Percentiles rank a stretch among this genome's conserved stretches.
Evolutionary conservation across 352 stramenopile genomes (phyloP).

Genomic region (Globisporangium cederbergense): DNA sequence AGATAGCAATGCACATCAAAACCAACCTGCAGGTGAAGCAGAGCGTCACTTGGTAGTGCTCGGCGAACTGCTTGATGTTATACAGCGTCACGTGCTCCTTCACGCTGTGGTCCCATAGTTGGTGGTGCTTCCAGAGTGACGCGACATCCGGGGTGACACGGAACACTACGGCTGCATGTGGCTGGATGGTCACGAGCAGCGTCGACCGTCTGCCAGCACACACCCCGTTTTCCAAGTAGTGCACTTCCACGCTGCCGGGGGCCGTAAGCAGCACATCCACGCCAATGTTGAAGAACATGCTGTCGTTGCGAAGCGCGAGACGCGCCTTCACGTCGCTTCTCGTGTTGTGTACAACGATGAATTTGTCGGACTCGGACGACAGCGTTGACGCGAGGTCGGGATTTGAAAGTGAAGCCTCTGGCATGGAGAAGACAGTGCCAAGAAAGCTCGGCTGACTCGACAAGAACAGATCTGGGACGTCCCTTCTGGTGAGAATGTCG

Average conservation of each 20-base stretch:
- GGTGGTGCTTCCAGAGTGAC: conserved; percentile 70
- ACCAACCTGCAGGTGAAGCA: conserved; percentile 84
- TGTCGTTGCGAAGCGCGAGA: conserved; percentile 81
- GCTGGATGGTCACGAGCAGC: conserved; percentile 66
- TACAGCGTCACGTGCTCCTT: conserved; percentile 88
- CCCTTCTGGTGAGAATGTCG: conserved; percentile 22
- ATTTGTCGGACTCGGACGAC: conserved; percentile 53
- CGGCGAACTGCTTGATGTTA: conserved; percentile 89
- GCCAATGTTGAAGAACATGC: conserved; percentile 78
- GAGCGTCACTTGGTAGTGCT: conserved; percentile 85
- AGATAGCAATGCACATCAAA: not conserved
- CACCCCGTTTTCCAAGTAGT: conserved; percentile 67
- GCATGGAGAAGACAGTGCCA: conserved; percentile 76
- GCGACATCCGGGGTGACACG: conserved; percentile 65
- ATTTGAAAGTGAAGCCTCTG: conserved; percentile 56
- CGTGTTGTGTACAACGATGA: conserved; percentile 75
- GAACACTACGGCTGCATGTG: conserved; percentile 53
- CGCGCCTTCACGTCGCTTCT: conserved; percentile 55
- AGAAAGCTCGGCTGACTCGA: conserved; percentile 72
- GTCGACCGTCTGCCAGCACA: conserved; percentile 64
- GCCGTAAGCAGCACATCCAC: conserved; percentile 46
- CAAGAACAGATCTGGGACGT: conserved; percentile 24
- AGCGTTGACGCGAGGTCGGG: conserved; percentile 26
- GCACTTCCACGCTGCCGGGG: conserved; percentile 39
- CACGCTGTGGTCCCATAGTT: conserved; percentile 85